Conservation (phyloP, 345 rosid species). For the Rhizophora mangle region DNA sequence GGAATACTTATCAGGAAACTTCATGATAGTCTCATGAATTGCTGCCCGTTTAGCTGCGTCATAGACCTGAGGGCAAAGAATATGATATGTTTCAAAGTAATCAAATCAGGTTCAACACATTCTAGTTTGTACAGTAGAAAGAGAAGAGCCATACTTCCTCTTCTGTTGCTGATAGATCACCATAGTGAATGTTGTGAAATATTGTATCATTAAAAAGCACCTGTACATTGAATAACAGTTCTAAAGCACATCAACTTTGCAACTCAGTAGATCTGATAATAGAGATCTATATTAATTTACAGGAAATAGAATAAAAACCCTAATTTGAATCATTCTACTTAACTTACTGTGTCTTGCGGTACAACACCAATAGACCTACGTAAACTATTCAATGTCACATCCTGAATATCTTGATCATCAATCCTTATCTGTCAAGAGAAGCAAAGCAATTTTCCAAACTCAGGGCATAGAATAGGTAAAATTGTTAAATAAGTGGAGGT, state of each 20-base stretch:
- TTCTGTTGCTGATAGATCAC: conserved; percentile 84
- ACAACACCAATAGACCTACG: conserved; percentile 81
- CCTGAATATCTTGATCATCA: conserved; percentile 84
- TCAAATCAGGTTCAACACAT: neutral
- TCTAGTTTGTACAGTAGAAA: neutral
- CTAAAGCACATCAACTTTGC: conserved; percentile 8
- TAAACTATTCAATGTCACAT: conserved; percentile 71
- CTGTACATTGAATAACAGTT: conserved; percentile 41
- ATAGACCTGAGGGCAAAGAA: conserved; percentile 58
- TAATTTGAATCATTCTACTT: conserved; percentile 4
- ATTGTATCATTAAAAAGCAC: conserved; percentile 96
- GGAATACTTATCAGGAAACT: conserved; percentile 85
- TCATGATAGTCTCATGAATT: conserved; percentile 88
- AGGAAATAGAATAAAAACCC: neutral
- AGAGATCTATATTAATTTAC: neutral
- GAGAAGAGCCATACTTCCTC: conserved; percentile 56
- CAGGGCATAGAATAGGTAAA: neutral
- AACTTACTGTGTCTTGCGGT: conserved; percentile 95
- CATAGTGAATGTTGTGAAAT: conserved; percentile 93
- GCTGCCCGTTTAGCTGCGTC: conserved; percentile 94
- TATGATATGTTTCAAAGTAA: conserved; percentile 9
- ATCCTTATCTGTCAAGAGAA: conserved; percentile 52
- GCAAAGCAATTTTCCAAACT: neutral
- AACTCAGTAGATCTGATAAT: conserved; percentile 2
- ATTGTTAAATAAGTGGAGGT: neutral